Conservation (phyloP, 306 rosid genomes). For the Pyrus pyrifolia region DNA sequence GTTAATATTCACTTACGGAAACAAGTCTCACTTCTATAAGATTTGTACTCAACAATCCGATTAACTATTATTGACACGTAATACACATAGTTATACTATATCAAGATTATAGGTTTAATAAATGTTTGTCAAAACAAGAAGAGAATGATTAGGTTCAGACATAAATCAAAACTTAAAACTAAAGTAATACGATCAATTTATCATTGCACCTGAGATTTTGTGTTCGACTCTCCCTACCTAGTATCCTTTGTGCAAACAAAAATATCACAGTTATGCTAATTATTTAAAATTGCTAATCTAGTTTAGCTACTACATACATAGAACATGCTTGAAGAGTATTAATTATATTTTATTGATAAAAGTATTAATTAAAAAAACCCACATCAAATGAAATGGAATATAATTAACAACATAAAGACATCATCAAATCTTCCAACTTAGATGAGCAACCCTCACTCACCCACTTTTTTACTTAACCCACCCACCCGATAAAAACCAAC, state of each 20-base stretch:
- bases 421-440: slow-evolving; percentile 18
- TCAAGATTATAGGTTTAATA: neutral
- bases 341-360: neutral
- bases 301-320: too few species aligned
- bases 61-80: neutral
- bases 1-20: neutral
- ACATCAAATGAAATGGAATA: slow-evolving; percentile 16
- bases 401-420: slow-evolving; percentile 7
- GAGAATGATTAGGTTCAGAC: neutral
- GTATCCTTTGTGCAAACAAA: neutral
- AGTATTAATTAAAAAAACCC: slow-evolving; percentile 8
- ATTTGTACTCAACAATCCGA: neutral
- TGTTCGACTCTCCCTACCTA: too few species aligned
- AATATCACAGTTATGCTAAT: too few species aligned
- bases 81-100: neutral
- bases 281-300: neutral
- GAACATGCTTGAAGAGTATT: too few species aligned
- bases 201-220: too few species aligned
- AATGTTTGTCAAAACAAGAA: neutral
- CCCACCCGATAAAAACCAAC: slow-evolving; percentile 10
- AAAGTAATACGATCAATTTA: too few species aligned
- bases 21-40: neutral
- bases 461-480: neutral
- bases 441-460: slow-evolving; percentile 25
- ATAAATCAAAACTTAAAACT: neutral